Conservation (phyloP, 345 rosid genomes). For the Cochlearia excelsa region DNA sequence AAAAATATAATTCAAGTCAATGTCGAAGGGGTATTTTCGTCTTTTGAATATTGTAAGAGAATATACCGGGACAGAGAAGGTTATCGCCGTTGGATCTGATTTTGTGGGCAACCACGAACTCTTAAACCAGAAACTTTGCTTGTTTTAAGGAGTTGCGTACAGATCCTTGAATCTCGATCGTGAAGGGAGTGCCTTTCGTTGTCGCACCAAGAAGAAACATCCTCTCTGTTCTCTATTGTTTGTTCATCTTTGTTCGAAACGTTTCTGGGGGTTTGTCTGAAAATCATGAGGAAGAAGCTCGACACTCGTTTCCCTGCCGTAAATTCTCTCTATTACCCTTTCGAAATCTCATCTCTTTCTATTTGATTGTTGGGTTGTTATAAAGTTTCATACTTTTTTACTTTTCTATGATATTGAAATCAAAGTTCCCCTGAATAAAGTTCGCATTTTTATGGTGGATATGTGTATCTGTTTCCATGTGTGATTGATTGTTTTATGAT, state of each 20-base stretch:
- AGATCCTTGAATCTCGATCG: constrained; percentile 15
- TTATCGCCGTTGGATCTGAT: constrained; percentile 30
- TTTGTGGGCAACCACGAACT: constrained; percentile 30
- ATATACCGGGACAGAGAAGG: constrained; percentile 23
- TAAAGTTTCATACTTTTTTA: too few species aligned
- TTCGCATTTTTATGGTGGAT: neutral
- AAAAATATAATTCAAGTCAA: too few species aligned
- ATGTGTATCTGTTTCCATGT: neutral
- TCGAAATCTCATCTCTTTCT: too few species aligned
- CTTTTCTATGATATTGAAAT: too few species aligned
- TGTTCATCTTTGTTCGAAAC: neutral
- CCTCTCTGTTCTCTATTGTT: neutral
- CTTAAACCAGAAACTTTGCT: too few species aligned
- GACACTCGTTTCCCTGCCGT: constrained; percentile 43
- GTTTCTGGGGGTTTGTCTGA: constrained; percentile 14
- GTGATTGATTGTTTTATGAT: too few species aligned
- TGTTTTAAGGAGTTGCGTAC: neutral
- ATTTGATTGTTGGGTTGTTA: neutral
- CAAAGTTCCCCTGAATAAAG: too few species aligned
- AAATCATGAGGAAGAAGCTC: constrained; percentile 41
- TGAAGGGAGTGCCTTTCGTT: neutral
- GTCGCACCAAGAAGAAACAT: neutral
- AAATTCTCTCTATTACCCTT: constrained; percentile 14
- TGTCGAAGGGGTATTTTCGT: too few species aligned
- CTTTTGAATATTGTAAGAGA: constrained; percentile 21